These are phyloP conservation scores for Crithidia fasciculata DNA, from an alignment of 208 protist species.

Conservation along the genomic window DNA sequence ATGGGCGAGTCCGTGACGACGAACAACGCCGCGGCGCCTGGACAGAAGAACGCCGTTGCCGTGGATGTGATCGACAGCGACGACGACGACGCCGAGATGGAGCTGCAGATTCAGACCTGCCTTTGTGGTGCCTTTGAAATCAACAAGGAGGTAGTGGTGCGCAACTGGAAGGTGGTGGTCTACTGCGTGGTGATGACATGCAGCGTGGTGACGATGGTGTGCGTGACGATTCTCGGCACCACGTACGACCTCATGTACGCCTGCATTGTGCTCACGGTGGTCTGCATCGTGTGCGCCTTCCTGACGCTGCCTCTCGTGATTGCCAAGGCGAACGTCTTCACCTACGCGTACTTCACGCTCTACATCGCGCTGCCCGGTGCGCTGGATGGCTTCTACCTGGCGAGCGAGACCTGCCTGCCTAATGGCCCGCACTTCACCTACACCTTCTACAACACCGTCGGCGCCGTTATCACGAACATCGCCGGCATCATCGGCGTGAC, in stretches of 20 bases:
- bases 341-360: conserved; percentile 32
- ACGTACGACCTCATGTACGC: conserved; percentile 38
- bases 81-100: background rate
- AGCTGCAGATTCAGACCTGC: conserved; percentile 4
- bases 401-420: conserved; percentile 39
- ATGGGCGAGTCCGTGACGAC: background rate
- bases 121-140: conserved; percentile 30
- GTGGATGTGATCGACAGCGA: background rate
- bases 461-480: conserved; percentile 45
- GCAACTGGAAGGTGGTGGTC: conserved; percentile 31
- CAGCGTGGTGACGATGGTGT: conserved; percentile 36
- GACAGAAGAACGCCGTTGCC: background rate
- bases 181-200: conserved; percentile 41
- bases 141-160: conserved; percentile 27
- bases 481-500: conserved; percentile 53
- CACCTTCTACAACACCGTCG: conserved; percentile 60
- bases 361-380: conserved; percentile 62
- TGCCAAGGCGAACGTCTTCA: conserved; percentile 38
- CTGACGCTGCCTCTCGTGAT: conserved; percentile 39
- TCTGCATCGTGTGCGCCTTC: conserved; percentile 29
- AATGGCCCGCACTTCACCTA: conserved; percentile 57
- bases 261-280: conserved; percentile 28
- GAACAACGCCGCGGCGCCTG: conserved; percentile 9
- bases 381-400: conserved; percentile 56
- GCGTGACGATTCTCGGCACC: conserved; percentile 37